Evolutionary conservation across 495 filamentous ascomycete genomes (phyloP).

Genomic region (Lophiostoma macrostomum): DNA sequence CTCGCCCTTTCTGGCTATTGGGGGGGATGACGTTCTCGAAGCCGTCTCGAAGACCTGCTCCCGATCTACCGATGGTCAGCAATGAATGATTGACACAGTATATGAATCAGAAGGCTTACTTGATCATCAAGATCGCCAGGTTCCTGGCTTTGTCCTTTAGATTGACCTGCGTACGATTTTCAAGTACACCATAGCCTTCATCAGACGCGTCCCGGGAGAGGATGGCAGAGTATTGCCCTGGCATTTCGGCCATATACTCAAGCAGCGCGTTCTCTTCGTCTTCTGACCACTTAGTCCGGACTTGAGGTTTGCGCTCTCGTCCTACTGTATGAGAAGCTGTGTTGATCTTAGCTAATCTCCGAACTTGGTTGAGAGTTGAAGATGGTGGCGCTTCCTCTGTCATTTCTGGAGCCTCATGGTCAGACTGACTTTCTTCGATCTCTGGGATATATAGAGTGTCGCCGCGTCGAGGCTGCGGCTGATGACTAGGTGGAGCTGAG

Average conservation of each 20-base stretch:
- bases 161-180: constrained; percentile 55
- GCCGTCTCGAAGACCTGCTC: not conserved
- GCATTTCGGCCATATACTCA: constrained; percentile 47
- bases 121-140: constrained; percentile 58
- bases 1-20: not conserved
- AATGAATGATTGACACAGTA: not conserved
- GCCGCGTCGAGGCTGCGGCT: constrained; percentile 2
- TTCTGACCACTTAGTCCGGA: constrained; percentile 48
- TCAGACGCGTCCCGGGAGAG: constrained; percentile 39
- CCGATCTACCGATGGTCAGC: not conserved
- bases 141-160: constrained; percentile 67
- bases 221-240: constrained; percentile 55
- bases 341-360: constrained; percentile 28
- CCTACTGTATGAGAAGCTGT: not conserved
- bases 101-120: constrained; percentile 43
- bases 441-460: constrained; percentile 8
- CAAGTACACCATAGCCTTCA: constrained; percentile 38
- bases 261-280: constrained; percentile 51
- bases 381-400: constrained; percentile 25
- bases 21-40: constrained; percentile 8
- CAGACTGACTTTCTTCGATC: constrained; percentile 10
- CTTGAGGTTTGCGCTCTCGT: not conserved
- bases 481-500: constrained; percentile 25
- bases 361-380: constrained; percentile 26
- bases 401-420: constrained; percentile 24